Evolutionary conservation across 768 basidiomycete species (phyloP), one percentile per base, ranked within the genome.

Genomic region (Lentinula raphanica): DNA sequence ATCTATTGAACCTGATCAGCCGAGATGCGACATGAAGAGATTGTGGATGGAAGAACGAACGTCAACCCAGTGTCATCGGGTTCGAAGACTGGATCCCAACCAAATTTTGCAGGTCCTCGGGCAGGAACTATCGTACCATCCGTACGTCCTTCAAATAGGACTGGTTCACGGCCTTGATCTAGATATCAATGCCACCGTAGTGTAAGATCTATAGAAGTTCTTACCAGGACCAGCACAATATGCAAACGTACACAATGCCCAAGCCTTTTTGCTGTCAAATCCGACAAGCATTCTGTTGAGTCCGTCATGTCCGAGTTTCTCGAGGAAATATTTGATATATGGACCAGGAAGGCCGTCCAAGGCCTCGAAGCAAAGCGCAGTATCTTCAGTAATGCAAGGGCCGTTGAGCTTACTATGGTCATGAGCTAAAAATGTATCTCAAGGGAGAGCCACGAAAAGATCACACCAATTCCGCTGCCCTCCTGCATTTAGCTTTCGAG

Each of bases 201-300:
- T 44, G 3, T 19, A 58, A n/a, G 44, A n/a, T n/a, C n/a, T 42
- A 27, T 44, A 27, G 53, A 32, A 25, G 59, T 27, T n/a, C 46
- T 21, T 65, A 68, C 83, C 86, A 25, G 94, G 93, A 0, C 94
- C 93, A 0, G 87, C 76, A 38, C 88, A 90, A 69, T 97, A 98
- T 5, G 95, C 96, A 64, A 98, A 98, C 1, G 97, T 98, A 72
- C 96, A 98, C 6, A 98, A 76, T 0, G 96, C 95, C 65, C 88
- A 89, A 0, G 97, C 97, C 12, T 79, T 83, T 58, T 82, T 90
- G 0, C 84, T 88, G 0, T 79, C 73, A 67, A 98, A 98, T 21
- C 83, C 84, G 8, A 73, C 80, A 15, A 98, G 82, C 67, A 99
- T 74, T 49, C 78, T 86, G 69, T 97, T 95, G 21, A 99, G 77